Percentiles rank a stretch among this genome's conserved stretches.
Evolutionary conservation across 192 early-diverging fungal species (phyloP).

Genomic region (Spinellus fusiger): DNA sequence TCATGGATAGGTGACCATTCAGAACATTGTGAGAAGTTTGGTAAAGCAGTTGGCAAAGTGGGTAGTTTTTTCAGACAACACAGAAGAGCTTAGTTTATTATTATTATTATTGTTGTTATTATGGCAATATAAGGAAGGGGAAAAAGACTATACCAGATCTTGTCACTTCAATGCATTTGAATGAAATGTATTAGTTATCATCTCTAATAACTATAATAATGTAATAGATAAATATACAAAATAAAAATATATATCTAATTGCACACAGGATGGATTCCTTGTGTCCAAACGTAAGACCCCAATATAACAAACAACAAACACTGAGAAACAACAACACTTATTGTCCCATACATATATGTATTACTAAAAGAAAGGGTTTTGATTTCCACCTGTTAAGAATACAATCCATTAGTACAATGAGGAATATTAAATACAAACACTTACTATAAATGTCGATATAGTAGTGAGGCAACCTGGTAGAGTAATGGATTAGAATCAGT

Average conservation of each 20-base stretch:
- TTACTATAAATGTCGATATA: conserved; percentile 18
- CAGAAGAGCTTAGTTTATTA: background rate
- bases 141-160: too few relatives aligned
- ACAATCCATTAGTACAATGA: background rate
- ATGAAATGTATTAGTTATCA: too few relatives aligned
- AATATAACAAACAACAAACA: conserved; percentile 35
- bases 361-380: conserved; percentile 19
- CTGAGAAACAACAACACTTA: conserved; percentile 31
- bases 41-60: conserved; percentile 31
- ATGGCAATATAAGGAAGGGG: too few relatives aligned
- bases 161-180: too few relatives aligned
- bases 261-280: conserved; percentile 7
- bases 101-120: too few relatives aligned
- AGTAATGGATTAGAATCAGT: background rate
- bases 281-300: conserved; percentile 39
- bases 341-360: conserved; percentile 29
- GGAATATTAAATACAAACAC: background rate
- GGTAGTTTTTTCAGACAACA: conserved; percentile 44
- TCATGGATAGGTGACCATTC: conserved; percentile 64
- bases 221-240: background rate
- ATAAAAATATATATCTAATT: background rate
- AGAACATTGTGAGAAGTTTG: conserved; percentile 44
- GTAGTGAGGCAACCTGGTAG: conserved; percentile 15
- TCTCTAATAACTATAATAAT: too few relatives aligned
- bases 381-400: conserved; percentile 22